Conservation (phyloP, 805 yeast genomes). For the Dipodascus geniculatus region DNA sequence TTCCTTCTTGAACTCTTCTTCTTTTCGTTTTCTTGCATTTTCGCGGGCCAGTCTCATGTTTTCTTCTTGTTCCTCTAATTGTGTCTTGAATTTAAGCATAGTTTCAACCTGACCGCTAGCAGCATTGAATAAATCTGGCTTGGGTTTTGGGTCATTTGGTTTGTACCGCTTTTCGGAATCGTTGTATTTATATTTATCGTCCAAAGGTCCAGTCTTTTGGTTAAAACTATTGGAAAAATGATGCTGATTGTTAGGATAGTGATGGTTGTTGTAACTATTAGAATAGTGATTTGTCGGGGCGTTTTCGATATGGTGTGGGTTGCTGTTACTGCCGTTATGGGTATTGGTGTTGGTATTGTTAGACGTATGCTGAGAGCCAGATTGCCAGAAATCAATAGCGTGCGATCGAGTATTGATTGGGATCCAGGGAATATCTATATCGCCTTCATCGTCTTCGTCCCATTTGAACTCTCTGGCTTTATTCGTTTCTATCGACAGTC, state of each 20-base stretch:
- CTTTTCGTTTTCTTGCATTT: slow-evolving; percentile 25
- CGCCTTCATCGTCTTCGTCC: slow-evolving; percentile 31
- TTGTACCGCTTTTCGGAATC: slow-evolving; percentile 16
- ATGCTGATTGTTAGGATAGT: not conserved
- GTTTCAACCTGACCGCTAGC: slow-evolving; percentile 16
- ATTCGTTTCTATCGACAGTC: slow-evolving; percentile 18
- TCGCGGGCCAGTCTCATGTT: slow-evolving; percentile 25
- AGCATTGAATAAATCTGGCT: slow-evolving; percentile 18
- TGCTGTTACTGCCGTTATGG: not conserved
- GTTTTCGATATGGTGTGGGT: too few relatives aligned
- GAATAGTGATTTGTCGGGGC: too few relatives aligned
- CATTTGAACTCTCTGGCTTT: slow-evolving; percentile 21
- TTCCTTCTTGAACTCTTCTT: slow-evolving; percentile 22
- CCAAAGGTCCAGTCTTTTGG: not conserved
- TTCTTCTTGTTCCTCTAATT: slow-evolving; percentile 22
- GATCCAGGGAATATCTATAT: slow-evolving; percentile 22
- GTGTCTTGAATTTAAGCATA: slow-evolving; percentile 7
- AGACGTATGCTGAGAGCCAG: not conserved
- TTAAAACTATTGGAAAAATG: not conserved
- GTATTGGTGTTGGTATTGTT: not conserved
- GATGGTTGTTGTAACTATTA: not conserved
- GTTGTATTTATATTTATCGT: slow-evolving; percentile 14
- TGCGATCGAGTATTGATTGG: slow-evolving; percentile 1
- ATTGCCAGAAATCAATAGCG: not conserved
- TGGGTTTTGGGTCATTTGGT: slow-evolving; percentile 13